Base-by-base conservation (phyloP, 805 yeast species). In the Ogataea nitratoaversa region DNA sequence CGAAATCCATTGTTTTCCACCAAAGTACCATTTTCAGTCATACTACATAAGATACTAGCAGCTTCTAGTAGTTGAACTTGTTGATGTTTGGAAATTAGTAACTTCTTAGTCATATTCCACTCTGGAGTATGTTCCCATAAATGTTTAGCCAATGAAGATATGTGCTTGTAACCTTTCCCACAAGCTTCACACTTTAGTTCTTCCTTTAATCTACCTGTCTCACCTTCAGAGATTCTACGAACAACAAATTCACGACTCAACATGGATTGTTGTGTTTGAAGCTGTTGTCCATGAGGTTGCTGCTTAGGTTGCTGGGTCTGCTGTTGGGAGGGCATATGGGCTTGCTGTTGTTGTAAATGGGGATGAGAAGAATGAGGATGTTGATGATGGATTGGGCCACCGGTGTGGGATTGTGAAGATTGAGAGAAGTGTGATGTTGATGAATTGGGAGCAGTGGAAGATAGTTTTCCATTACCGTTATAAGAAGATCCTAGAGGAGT, bases 121-220 rank as follows among this genome's bases (percentile, higher is more conserved):
- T 88, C 95, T 0, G 95, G 95, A 0, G 96, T 87, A 60, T 87
- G 96, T 57, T 87, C 96, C 95, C 95, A 87, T 30, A 87, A 64
- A 63, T 86, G 95, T 60, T 86, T 86, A 2, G 95, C 93, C 44
- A 86, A 70, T n/a, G 90, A 82, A 1, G 89, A 80, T 5, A 87
- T 83, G 64, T 87, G 96, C 59, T 86, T 88, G 59, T 87, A 87
- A 18, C 93, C 95, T 61, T 87, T 87, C 3, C 95, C 95, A 54
- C 96, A 87, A 4, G 93, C 87, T 60, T 88, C 95, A 66, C 95
- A 87, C 54, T 81, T 81, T 47, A 87, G 71, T 56, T 84, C 90
- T 56, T 87, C 95, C 59, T 86, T 87, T 36, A 84, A 69, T 35
- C 95, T 66, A 18, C 95, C 95, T 3, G 88, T 78, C 57, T 85